These are phyloP conservation scores for Boehmeria nivea DNA, from an alignment of 306 rosid species.

Conservation along the genomic window DNA sequence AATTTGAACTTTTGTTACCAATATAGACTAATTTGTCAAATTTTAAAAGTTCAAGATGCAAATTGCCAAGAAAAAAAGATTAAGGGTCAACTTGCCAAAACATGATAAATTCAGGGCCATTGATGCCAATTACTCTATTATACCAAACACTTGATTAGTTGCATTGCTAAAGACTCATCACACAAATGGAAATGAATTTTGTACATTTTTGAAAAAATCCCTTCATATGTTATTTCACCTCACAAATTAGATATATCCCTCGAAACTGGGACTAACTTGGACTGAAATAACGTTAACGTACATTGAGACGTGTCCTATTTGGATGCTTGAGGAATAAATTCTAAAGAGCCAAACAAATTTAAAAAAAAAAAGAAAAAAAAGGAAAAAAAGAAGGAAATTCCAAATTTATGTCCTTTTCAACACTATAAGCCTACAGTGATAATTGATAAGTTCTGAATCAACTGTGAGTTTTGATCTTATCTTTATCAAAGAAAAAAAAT, in stretches of 20 bases:
- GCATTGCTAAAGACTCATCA: no score
- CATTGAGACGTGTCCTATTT: neutral
- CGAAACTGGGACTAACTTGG: neutral
- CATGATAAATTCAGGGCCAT: no score
- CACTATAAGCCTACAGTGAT: neutral
- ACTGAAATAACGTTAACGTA: neutral
- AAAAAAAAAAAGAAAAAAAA: neutral
- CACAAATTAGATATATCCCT: neutral
- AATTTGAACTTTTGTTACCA: no score
- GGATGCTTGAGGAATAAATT: neutral
- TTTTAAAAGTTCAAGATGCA: no score
- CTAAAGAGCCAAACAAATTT: neutral
- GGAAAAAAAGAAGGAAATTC: neutral
- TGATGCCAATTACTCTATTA: no score
- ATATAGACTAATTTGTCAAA: no score
- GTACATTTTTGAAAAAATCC: no score
- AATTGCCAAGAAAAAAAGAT: no score
- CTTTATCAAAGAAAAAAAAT: neutral
- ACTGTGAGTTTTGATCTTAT: neutral
- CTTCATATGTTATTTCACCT: no score
- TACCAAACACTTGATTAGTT: no score
- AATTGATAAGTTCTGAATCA: slow-evolving; percentile 12
- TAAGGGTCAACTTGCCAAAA: no score
- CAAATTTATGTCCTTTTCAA: neutral
- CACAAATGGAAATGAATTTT: no score